Conservation (phyloP, 495 filamentous ascomycete species). For the Venustampulla echinocandica region DNA sequence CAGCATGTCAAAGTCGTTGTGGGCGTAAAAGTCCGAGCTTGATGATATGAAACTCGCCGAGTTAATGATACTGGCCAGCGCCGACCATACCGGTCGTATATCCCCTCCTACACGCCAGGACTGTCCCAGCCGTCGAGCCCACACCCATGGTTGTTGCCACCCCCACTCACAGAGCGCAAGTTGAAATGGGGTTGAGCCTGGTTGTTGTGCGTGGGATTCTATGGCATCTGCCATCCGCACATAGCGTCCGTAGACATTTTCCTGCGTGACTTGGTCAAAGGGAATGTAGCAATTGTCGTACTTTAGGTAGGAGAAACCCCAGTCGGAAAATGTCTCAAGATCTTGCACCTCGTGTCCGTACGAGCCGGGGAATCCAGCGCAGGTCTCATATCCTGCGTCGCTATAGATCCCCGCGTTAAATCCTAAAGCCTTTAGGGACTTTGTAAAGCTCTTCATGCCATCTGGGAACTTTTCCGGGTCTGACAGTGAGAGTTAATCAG, state of each 20-base stretch:
- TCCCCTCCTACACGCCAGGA: slow-evolving; percentile 30
- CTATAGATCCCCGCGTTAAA: slow-evolving; percentile 59
- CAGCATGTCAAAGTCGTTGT: slow-evolving; percentile 49
- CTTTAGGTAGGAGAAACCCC: slow-evolving; percentile 64
- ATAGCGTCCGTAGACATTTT: slow-evolving; percentile 6
- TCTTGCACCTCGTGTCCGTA: slow-evolving; percentile 53
- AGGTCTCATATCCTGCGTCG: slow-evolving; percentile 52
- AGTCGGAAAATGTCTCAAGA: slow-evolving; percentile 50
- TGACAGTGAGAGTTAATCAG: no score
- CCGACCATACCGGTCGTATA: slow-evolving; percentile 19
- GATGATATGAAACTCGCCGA: slow-evolving; percentile 40
- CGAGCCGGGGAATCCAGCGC: slow-evolving; percentile 51
- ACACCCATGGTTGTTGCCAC: slow-evolving; percentile 22
- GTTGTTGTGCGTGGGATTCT: no score
- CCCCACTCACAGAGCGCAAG: slow-evolving; percentile 30
- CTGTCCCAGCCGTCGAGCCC: slow-evolving; percentile 23
- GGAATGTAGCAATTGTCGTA: slow-evolving; percentile 58
- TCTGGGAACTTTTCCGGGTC: slow-evolving; percentile 50
- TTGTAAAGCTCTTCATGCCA: slow-evolving; percentile 47
- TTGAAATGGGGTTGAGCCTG: no score
- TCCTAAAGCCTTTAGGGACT: slow-evolving; percentile 48
- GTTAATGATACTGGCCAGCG: slow-evolving; percentile 32
- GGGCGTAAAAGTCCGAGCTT: slow-evolving; percentile 43
- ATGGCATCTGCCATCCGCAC: slow-evolving; percentile 30
- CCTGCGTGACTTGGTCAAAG: slow-evolving; percentile 12